Conservation (phyloP, 2,329 filamentous ascomycete species). For the Penicillium hordei region DNA sequence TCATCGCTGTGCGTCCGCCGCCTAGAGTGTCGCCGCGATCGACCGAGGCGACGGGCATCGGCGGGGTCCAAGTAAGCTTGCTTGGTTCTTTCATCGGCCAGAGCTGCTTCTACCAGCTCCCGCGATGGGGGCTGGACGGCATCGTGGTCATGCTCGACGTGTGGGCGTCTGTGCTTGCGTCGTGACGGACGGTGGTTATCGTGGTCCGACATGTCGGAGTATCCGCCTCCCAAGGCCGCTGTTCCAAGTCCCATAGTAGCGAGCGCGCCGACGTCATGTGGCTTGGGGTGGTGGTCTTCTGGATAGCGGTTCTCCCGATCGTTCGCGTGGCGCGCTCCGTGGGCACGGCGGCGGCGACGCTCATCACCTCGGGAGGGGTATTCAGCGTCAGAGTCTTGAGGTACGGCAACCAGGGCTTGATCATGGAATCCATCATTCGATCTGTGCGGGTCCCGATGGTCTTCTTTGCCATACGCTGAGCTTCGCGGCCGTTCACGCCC, state of each 20-base stretch:
- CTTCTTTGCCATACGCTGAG: conserved; percentile 30
- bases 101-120: conserved; percentile 18
- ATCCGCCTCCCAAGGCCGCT: conserved; percentile 37
- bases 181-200: conserved; percentile 22
- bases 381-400: conserved; percentile 49
- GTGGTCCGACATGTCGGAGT: conserved; percentile 35
- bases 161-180: conserved; percentile 23
- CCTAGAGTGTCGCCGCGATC: conserved; percentile 27
- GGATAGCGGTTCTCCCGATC: conserved; percentile 16
- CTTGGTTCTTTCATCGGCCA: conserved; percentile 2
- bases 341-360: conserved; percentile 41
- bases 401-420: conserved; percentile 46
- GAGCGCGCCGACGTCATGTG: conserved; percentile 17
- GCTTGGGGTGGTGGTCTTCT: conserved; percentile 25
- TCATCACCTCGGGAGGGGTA: conserved; percentile 47
- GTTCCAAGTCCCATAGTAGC: conserved; percentile 36
- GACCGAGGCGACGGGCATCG: conserved; percentile 19
- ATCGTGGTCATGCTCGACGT: conserved; percentile 23
- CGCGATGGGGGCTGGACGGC: conserved; percentile 14
- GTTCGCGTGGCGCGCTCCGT: conserved; percentile 24
- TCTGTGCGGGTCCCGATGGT: conserved; percentile 39
- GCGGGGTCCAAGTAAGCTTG: conserved; percentile 18
- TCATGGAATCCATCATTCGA: conserved; percentile 40
- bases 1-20: conserved; percentile 30
- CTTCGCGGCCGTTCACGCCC: conserved; percentile 32